Conservation (phyloP, 2,329 filamentous ascomycete genomes). For the Fonsecaea pedrosoi region DNA sequence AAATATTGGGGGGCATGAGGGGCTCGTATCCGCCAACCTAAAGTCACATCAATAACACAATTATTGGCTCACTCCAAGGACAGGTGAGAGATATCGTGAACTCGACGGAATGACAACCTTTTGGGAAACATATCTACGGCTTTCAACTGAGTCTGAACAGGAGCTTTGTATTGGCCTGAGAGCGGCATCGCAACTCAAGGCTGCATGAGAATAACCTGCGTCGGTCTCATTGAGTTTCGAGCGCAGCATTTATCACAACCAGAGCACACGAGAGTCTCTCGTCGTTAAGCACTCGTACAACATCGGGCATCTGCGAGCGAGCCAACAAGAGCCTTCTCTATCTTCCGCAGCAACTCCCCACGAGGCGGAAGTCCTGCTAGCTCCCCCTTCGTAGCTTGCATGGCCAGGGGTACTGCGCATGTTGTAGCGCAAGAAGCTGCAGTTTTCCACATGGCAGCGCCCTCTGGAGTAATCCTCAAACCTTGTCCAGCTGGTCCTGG, state of each 20-base stretch:
- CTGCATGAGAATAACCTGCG: not conserved
- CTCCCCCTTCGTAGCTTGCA: not conserved
- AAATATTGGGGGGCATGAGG: not conserved
- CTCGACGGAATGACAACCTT: not conserved
- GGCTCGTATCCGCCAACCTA: slow-evolving; percentile 1
- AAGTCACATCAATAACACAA: not conserved
- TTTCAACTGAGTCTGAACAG: not conserved
- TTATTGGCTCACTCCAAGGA: not conserved
- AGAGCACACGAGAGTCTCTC: not conserved
- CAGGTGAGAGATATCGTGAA: not conserved
- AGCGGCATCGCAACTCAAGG: not conserved
- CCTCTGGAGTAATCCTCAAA: not conserved
- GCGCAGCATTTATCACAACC: not conserved
- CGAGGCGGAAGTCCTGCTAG: slow-evolving; percentile 3
- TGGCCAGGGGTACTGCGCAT: not conserved
- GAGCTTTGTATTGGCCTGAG: not conserved
- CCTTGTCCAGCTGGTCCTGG: slow-evolving; percentile 1
- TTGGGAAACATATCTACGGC: not conserved
- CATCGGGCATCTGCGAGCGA: not conserved
- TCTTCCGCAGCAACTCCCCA: not conserved
- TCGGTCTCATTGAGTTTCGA: not conserved
- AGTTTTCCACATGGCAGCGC: slow-evolving; percentile 5
- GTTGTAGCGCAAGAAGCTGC: slow-evolving; percentile 2
- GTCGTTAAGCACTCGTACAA: not conserved
- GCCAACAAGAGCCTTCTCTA: slow-evolving; percentile 1